Percentiles rank a stretch among this genome's conserved stretches.
Evolutionary conservation across 371 early-diverging fungal species (phyloP).

Genomic region (Lichtheimia corymbifera): DNA sequence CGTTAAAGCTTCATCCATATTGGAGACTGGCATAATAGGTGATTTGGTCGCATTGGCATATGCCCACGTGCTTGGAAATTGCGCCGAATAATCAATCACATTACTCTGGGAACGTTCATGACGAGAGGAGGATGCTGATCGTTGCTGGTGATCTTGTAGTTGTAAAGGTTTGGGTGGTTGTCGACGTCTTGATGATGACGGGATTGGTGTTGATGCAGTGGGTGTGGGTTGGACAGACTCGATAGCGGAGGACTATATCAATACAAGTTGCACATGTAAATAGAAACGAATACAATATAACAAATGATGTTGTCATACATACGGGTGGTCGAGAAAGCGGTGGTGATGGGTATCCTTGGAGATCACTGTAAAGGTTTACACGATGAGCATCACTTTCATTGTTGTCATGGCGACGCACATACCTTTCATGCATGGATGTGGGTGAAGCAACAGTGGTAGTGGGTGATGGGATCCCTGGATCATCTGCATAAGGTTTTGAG

Average conservation of each 20-base stretch:
- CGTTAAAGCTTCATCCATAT: conserved; percentile 20
- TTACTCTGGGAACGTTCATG: conserved; percentile 14
- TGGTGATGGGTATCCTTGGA: conserved; percentile 4
- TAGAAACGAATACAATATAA: neutral
- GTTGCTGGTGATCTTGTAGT: neutral
- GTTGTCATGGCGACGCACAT: neutral
- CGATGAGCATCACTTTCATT: neutral
- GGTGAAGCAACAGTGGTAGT: conserved; percentile 14
- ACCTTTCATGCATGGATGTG: conserved; percentile 11
- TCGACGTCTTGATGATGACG: neutral
- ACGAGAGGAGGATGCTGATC: neutral
- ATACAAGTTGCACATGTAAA: neutral
- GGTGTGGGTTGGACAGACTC: neutral
- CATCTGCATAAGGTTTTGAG: neutral
- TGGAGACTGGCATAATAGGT: neutral
- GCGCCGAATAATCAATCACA: conserved; percentile 9
- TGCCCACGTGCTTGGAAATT: conserved; percentile 19
- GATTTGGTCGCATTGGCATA: conserved; percentile 9
- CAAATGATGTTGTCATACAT: neutral
- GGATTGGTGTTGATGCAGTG: conserved; percentile 8
- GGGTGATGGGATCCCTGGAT: neutral
- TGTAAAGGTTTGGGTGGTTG: neutral
- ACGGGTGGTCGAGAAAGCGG: conserved; percentile 4
- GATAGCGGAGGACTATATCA: neutral
- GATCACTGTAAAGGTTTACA: neutral